A percentile compares a stretch with the other conserved stretches of the same genome.
phyloP scores from a whole-genome alignment of 352 stramenopile genomes.

The Achlya hypogyna region DNA sequence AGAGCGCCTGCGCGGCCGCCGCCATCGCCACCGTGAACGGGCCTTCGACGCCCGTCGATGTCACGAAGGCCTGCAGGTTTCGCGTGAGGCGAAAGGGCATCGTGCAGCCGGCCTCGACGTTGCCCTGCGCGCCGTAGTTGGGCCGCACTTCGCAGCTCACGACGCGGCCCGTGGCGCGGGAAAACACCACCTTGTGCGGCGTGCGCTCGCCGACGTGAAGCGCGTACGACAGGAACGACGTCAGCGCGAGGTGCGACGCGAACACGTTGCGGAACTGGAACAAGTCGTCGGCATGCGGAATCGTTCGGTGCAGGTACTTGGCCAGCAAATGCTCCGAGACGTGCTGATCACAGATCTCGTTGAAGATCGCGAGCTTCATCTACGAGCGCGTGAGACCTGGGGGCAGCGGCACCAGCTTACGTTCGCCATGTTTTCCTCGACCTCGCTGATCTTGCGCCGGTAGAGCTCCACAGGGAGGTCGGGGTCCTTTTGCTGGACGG shows the following conservation, averaged over 20 bases:
- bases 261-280: constrained; percentile 84
- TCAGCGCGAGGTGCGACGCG: constrained; percentile 76
- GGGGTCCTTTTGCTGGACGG: constrained; percentile 53
- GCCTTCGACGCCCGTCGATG: constrained; percentile 67
- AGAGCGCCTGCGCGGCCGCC: constrained; percentile 66
- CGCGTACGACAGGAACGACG: constrained; percentile 76
- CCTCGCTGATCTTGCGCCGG: constrained; percentile 58
- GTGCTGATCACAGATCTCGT: constrained; percentile 68
- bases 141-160: constrained; percentile 79
- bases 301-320: constrained; percentile 78
- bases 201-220: constrained; percentile 80
- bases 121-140: constrained; percentile 70
- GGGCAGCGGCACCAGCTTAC: neutral
- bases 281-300: constrained; percentile 61
- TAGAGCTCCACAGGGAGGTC: constrained; percentile 76
- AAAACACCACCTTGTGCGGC: constrained; percentile 79
- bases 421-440: constrained; percentile 17
- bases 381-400: neutral
- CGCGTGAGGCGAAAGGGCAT: constrained; percentile 87
- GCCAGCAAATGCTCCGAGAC: constrained; percentile 77
- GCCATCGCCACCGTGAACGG: constrained; percentile 80
- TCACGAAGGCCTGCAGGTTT: constrained; percentile 85
- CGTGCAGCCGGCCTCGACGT: constrained; percentile 63
- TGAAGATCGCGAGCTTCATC: constrained; percentile 20
- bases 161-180: constrained; percentile 61